A percentile compares a stretch with the other conserved stretches of the same genome.
Conservation (phyloP, 345 rosid species). For the Eucalyptus decipiens region DNA sequence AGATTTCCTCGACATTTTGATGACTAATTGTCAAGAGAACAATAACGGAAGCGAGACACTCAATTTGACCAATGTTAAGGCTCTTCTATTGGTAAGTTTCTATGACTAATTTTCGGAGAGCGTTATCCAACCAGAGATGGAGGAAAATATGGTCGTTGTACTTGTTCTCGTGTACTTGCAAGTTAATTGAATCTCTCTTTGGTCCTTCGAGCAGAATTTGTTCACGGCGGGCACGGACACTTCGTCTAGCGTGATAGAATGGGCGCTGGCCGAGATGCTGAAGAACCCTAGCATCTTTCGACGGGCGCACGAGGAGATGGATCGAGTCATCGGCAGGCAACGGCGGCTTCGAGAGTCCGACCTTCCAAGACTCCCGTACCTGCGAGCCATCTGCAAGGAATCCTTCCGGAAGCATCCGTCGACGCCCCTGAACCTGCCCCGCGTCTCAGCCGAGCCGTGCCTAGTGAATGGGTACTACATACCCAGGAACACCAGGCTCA, state of each 20-base stretch:
- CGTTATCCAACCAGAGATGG: background rate
- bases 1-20: conserved; percentile 36
- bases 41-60: conserved; percentile 12
- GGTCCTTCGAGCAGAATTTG: conserved; percentile 13
- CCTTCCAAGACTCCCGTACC: conserved; percentile 20
- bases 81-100: conserved; percentile 23
- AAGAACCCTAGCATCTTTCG: conserved; percentile 4
- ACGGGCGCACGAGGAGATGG: background rate
- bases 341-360: conserved; percentile 34
- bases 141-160: background rate
- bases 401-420: conserved; percentile 46
- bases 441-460: conserved; percentile 22
- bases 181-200: background rate
- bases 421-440: conserved; percentile 37
- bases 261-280: conserved; percentile 44
- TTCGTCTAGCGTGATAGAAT: conserved; percentile 46
- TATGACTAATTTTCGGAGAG: background rate
- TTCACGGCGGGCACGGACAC: conserved; percentile 64
- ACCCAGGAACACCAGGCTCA: conserved; percentile 23
- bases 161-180: background rate
- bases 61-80: conserved; percentile 33
- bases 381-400: conserved; percentile 44
- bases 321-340: conserved; percentile 1
- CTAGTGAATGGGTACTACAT: conserved; percentile 36
- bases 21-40: conserved; percentile 6